Evolutionary conservation across 1,139 yeast genomes (phyloP).

Genomic region (Nadsonia commutata): DNA sequence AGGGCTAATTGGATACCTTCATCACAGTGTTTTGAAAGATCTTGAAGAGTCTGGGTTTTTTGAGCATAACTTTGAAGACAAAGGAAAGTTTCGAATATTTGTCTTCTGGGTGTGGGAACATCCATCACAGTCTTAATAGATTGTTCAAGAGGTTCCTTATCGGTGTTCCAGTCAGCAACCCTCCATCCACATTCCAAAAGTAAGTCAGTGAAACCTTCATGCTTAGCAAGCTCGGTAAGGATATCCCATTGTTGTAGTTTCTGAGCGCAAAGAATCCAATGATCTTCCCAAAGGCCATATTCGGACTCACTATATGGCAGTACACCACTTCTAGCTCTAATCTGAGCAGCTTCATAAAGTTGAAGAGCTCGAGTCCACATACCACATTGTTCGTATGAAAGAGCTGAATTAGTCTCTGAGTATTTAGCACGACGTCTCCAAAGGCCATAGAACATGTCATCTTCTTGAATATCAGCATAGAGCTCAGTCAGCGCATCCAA

Average conservation of each 20-base stretch:
- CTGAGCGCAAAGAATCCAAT: conserved; percentile 95
- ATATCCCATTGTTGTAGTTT: conserved; percentile 98
- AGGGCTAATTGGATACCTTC: conserved; percentile 91
- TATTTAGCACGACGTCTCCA: conserved; percentile 96
- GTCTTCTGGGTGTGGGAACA: conserved; percentile 95
- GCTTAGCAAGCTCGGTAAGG: conserved; percentile 88
- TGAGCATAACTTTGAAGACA: conserved; percentile 89
- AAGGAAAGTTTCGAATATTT: conserved; percentile 85
- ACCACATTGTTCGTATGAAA: conserved; percentile 90
- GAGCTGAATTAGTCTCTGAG: conserved; percentile 80
- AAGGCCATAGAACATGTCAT: conserved; percentile 92
- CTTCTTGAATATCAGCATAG: conserved; percentile 80
- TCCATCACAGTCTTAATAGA: conserved; percentile 95
- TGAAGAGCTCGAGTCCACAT: conserved; percentile 92
- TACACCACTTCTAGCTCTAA: conserved; percentile 90
- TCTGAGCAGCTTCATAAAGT: conserved; percentile 91
- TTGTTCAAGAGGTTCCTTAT: conserved; percentile 85
- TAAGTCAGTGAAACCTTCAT: conserved; percentile 92
- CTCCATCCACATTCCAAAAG: conserved; percentile 97
- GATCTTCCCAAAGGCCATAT: conserved; percentile 95
- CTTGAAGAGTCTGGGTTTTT: conserved; percentile 63
- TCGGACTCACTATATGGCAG: conserved; percentile 93
- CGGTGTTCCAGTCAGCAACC: conserved; percentile 96
- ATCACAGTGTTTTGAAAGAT: conserved; percentile 74
- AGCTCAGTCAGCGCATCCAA: conserved; percentile 84